Evolutionary conservation across 345 rosid genomes (phyloP), one percentile per base, ranked within the genome.

Genomic region (Lagerstroemia speciosa): DNA sequence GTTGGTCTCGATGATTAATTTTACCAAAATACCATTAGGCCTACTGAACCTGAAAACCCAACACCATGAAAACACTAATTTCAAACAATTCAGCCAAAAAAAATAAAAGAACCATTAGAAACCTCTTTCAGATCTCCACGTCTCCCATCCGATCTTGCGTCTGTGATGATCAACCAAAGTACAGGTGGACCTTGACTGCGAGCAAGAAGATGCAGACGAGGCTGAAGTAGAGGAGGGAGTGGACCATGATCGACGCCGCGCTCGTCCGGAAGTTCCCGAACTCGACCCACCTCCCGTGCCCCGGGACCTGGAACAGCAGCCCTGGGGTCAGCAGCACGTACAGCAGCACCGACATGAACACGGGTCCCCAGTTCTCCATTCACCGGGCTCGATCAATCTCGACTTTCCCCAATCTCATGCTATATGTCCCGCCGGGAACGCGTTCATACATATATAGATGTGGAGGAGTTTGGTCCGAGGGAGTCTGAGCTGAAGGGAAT

Each of bases 351-450:
- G 89, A 74, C 65, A 85, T 84, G 22, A 85, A 75, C 52, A 85
- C 75, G 4, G 89, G 89, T 3, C 87, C 89, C 93, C 89, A 85
- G 65, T 88, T 82, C 71, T 77, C 77, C 91, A 83, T 48, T 48
- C 55, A 2, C 29, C 67, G 1, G n/a, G 8, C 19, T 27, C 37
- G 14, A 12, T 8, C 30, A 31, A 14, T 29, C n/a, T 27, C 68
- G 15, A 16, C 17, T 67, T 30, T 24, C n/a, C 37, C 20, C 26
- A 10, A 14, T 29, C 37, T 6, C 6, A 11, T 22, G 30, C 26
- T 24, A 63, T n/a, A 32, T 16, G 45, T 8, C 30, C 32, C 43
- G 3, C 8, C 11, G 31, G 20, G 50, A 20, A 40, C 22, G 32
- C 8, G 20, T 37, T 38, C 40, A 14, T 64, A 64, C n/a, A 64